Conservation (phyloP, 345 rosid species). For the Populus nigra region DNA sequence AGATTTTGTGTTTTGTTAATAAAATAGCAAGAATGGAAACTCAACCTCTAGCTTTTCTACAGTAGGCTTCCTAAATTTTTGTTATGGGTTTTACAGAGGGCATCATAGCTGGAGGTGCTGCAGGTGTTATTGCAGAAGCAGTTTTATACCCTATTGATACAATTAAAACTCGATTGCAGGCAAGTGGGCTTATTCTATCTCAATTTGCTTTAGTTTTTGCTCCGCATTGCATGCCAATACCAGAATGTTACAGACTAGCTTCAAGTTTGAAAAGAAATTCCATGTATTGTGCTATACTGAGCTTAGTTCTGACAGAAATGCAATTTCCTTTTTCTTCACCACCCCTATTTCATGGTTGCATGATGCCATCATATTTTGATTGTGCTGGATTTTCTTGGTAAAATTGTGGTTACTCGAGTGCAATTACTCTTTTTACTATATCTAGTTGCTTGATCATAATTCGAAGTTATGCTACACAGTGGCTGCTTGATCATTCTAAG, state of each 20-base stretch:
- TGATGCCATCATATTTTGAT: not conserved
- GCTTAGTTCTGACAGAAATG: too few species aligned
- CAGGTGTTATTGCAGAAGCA: conserved; percentile 93
- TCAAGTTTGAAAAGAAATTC: not conserved
- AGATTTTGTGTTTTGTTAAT: too few species aligned
- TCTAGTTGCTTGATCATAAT: not conserved
- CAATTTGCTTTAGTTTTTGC: conserved; percentile 13
- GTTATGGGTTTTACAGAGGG: conserved; percentile 61
- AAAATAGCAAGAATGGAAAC: too few species aligned
- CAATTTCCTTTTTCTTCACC: not conserved
- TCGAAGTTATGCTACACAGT: not conserved
- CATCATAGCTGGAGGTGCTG: conserved; percentile 85
- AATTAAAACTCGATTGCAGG: conserved; percentile 93
- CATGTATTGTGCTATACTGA: too few species aligned
- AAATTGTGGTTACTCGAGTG: not conserved
- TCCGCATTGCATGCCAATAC: not conserved
- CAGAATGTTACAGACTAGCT: not conserved
- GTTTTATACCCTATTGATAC: conserved; percentile 93
- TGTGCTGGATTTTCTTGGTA: not conserved
- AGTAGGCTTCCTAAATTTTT: too few species aligned
- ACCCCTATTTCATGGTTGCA: not conserved
- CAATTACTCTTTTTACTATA: not conserved
- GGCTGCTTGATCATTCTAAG: not conserved
- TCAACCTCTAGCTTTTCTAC: too few species aligned
- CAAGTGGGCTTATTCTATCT: conserved; percentile 19